Evolutionary conservation across 768 basidiomycete species (phyloP), one percentile per base, ranked within the genome.

Genomic region (Serendipita vermifera): DNA sequence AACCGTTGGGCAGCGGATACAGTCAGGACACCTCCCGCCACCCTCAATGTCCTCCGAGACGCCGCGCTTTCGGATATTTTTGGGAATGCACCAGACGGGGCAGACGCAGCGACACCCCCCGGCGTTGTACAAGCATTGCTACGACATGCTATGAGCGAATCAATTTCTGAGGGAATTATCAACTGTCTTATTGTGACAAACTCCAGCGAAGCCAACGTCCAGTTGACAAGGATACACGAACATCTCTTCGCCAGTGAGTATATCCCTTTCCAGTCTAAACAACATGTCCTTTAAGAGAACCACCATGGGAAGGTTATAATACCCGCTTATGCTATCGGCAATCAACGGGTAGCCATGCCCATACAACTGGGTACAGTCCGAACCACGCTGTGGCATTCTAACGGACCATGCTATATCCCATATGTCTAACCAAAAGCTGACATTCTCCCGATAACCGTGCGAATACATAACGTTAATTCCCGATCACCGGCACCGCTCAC

Each of bases 141-240:
- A 48, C 77, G 89, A 36, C 89, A 92, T 64, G 82, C 83, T 2
- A 77, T 91, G 70, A 75, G 85, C 2, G 85, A 90, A 64, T 75
- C 80, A 14, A 61, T 70, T 5, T 81, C 81, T 17, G 78, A 85
- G 60, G 87, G 86, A 38, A 75, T 90, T 69, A 75, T 92, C 64
- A 92, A 92, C 65, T 85, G 84, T 61, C 75, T 91, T 56, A 81
- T 90, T 63, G 83, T 90, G 58, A 91, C 89, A 41, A 88, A 87
- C 64, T 87, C 85, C 5, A 75, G 74, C 40, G 89, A 92, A 55
- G 83, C 89, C 26, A 92, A 92, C 63, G 67, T 83, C 59, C 87
- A 91, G 66, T 72, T 92, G 46, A 83, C 87, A 22, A 77, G 86
- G 3, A 87, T 92, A 56, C 89, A 92, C 66, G 89, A 91, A 66